Conservation (phyloP, 495 filamentous ascomycete genomes). For the Tetracladium marchalianum region DNA sequence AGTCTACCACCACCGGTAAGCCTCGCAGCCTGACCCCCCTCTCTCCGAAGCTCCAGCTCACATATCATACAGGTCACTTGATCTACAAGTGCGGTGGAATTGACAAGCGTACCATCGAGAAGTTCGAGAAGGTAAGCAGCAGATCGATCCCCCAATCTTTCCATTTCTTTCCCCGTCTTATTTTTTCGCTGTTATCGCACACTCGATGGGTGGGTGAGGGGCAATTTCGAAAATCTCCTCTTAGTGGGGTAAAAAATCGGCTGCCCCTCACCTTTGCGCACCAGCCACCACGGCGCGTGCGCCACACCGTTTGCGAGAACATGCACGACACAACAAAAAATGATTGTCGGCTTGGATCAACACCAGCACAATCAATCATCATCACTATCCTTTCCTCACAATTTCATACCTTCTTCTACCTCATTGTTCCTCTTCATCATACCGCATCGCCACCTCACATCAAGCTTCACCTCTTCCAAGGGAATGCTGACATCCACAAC, state of each 20-base stretch:
- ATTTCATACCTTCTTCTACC: no score
- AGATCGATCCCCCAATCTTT: conserved; percentile 1
- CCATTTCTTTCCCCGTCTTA: conserved; percentile 11
- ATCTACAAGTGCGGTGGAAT: conserved; percentile 99
- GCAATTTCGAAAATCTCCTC: conserved; percentile 7
- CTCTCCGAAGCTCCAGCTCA: conserved; percentile 5
- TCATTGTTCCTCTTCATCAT: background rate
- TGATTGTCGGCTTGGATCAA: background rate
- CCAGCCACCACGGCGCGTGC: conserved; percentile 2
- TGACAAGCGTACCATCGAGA: conserved; percentile 99
- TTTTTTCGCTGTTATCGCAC: conserved; percentile 17
- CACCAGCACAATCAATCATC: conserved; percentile 7
- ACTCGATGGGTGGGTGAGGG: conserved; percentile 23
- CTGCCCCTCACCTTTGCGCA: no score
- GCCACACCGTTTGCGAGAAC: conserved; percentile 8
- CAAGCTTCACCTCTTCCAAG: background rate
- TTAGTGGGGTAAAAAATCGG: conserved; percentile 15
- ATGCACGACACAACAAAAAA: background rate
- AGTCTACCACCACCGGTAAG: conserved; percentile 91
- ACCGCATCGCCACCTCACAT: background rate
- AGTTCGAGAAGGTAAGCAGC: conserved; percentile 94
- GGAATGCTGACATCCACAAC: conserved; percentile 29
- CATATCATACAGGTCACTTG: conserved; percentile 55
- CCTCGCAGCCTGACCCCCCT: conserved; percentile 2
- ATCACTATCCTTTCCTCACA: background rate